Base-by-base conservation (phyloP, 164 flowering plant species). In the Protea cynaroides region DNA sequence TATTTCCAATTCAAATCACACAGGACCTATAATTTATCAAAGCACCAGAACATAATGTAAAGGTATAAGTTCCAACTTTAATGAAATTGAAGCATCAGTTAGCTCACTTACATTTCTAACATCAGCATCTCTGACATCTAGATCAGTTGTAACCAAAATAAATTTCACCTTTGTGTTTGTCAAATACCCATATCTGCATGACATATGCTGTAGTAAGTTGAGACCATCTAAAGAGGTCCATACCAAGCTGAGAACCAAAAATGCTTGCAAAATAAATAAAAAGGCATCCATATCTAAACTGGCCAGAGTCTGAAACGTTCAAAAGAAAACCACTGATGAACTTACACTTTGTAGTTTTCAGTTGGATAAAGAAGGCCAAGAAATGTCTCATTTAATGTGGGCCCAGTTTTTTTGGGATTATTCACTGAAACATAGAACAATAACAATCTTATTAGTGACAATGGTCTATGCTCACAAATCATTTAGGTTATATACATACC, bases 281-380 rank as follows among this genome's bases (percentile, higher is more conserved):
- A 36, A 9, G 23, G n/a, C 25, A 63, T 15, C 25, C 52, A 51
- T 51, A 34, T 10, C 19, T 46, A 29, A 4, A 36, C 1, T 13
- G 44, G 56, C 25, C 61, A 68, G n/a, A 15, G n/a, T n/a, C 62
- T 7, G 22, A 43, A 21, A 19, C 8, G 51, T 29, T 25, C 22
- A 44, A 62, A 59, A 40, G 21, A 66, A 62, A 25, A 46, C 51
- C 50, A 15, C 43, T 38, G 29, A 65, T 1, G 29, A 64, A 67
- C 97, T 84, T 79, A 95, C 97, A 90, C 97, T 90, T 95, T 92
- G 77, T 89, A 92, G 65, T 88, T 95, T 70, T 92, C 97, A 51
- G 96, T 78, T 55, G 99, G 99, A 81, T 89, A 92, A 21, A 95
- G 94, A 75, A 95, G 78, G 44, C 99, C 99, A 59, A 92, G 86